These are phyloP conservation scores for Diplocarpon mali DNA, from an alignment of 2,329 filamentous ascomycete genomes.

Conservation along the genomic window DNA sequence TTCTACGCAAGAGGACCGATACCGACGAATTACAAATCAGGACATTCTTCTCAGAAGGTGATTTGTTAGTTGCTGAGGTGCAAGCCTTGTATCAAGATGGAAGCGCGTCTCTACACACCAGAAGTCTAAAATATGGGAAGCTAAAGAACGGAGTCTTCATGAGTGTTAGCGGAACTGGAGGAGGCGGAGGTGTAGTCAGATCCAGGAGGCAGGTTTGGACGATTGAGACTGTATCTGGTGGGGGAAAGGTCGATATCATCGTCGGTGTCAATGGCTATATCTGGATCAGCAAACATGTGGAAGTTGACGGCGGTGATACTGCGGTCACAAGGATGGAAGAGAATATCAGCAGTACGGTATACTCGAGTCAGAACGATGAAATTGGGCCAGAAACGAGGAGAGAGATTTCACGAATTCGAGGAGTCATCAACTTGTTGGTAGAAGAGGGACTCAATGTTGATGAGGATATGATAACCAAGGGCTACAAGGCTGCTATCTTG, in stretches of 20 bases:
- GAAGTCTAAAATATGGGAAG: slow-evolving; percentile 88
- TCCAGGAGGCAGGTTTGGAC: slow-evolving; percentile 83
- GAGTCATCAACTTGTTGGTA: slow-evolving; percentile 72
- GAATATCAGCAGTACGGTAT: slow-evolving; percentile 71
- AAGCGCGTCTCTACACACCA: slow-evolving; percentile 77
- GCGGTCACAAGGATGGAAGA: slow-evolving; percentile 83
- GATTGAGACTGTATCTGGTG: slow-evolving; percentile 45
- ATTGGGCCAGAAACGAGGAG: slow-evolving; percentile 67
- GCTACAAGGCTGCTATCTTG: slow-evolving; percentile 74
- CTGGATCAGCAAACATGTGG: slow-evolving; percentile 80
- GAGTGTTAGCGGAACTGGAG: slow-evolving; percentile 68
- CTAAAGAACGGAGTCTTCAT: slow-evolving; percentile 87
- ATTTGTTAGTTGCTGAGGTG: slow-evolving; percentile 88
- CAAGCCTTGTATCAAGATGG: slow-evolving; percentile 82
- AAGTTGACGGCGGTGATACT: slow-evolving; percentile 37
- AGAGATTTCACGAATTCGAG: slow-evolving; percentile 77
- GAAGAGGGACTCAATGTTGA: slow-evolving; percentile 77
- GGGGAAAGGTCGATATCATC: slow-evolving; percentile 68
- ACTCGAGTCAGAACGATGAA: slow-evolving; percentile 88
- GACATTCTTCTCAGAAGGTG: slow-evolving; percentile 93
- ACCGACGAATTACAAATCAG: slow-evolving; percentile 96
- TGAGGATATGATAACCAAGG: slow-evolving; percentile 74
- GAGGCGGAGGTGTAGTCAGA: slow-evolving; percentile 70
- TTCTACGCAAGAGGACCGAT: slow-evolving; percentile 80
- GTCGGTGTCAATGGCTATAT: slow-evolving; percentile 95